Percentiles rank a stretch among this genome's conserved stretches.
These are phyloP conservation scores for Phytophthora meadii DNA, from an alignment of 352 stramenopile genomes.

Conservation along the genomic window DNA sequence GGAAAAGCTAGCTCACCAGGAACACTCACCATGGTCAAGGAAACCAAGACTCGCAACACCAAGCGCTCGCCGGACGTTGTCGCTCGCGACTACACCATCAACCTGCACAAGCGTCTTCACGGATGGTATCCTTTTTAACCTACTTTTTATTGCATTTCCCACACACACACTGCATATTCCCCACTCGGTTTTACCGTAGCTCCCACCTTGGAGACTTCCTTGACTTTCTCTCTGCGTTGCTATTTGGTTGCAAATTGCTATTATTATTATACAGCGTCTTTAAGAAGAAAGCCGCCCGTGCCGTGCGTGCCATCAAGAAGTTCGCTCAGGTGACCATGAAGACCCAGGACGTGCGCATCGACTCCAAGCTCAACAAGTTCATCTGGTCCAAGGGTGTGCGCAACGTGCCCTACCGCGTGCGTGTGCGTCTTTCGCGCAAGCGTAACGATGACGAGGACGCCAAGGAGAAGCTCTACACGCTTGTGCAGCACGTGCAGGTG, in stretches of 20 bases:
- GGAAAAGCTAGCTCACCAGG: constrained; percentile 57
- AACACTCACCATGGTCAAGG: constrained; percentile 84
- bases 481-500: constrained; percentile 98
- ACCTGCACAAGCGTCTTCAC: constrained; percentile 98
- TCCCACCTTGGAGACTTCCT: constrained; percentile 91
- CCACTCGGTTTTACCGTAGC: constrained; percentile 60
- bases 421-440: constrained; percentile 98
- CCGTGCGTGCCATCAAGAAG: constrained; percentile 98
- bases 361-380: constrained; percentile 98
- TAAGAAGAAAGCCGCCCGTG: constrained; percentile 98
- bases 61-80: constrained; percentile 94
- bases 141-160: constrained; percentile 28
- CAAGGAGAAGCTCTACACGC: constrained; percentile 99
- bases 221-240: constrained; percentile 58
- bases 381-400: constrained; percentile 98
- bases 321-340: constrained; percentile 98
- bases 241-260: constrained; percentile 21
- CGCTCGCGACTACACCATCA: constrained; percentile 98
- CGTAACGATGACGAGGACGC: constrained; percentile 99
- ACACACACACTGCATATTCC: neutral
- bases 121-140: constrained; percentile 88
- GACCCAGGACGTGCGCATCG: constrained; percentile 97
- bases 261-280: constrained; percentile 80
- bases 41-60: constrained; percentile 87
- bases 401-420: constrained; percentile 97